Conservation (phyloP, 306 rosid species). For the Corylus americana region DNA sequence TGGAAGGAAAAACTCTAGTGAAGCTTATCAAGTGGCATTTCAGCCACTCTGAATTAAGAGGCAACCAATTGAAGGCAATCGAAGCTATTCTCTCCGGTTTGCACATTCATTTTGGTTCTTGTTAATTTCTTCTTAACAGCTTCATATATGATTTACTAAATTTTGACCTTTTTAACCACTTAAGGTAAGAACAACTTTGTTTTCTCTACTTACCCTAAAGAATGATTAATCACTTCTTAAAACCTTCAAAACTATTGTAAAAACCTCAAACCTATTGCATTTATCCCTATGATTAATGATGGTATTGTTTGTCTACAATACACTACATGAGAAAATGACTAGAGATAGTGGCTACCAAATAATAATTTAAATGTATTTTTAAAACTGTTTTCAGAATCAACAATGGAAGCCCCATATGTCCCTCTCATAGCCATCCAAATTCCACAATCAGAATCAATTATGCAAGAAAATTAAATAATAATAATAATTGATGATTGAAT, state of each 20-base stretch:
- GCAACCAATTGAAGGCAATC: slow-evolving; percentile 78
- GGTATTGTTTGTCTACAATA: too few relatives aligned
- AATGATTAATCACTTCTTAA: too few relatives aligned
- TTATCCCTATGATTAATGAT: too few relatives aligned
- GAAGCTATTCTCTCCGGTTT: slow-evolving; percentile 77
- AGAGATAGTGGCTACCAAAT: neutral
- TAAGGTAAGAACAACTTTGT: too few relatives aligned
- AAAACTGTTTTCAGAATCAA: neutral
- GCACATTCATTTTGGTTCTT: neutral
- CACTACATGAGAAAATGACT: too few relatives aligned
- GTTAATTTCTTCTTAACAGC: neutral
- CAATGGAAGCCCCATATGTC: neutral
- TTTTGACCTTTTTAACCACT: too few relatives aligned
- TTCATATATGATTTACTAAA: neutral
- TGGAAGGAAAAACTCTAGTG: slow-evolving; percentile 60
- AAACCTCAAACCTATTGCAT: too few relatives aligned
- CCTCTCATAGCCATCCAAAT: neutral
- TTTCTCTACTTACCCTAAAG: too few relatives aligned
- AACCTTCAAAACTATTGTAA: too few relatives aligned
- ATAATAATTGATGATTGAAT: neutral
- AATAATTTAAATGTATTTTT: neutral
- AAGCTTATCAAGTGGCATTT: slow-evolving; percentile 93
- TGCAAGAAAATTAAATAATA: neutral
- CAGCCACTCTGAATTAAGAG: slow-evolving; percentile 77
- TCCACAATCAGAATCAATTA: neutral